Evolutionary conservation across 768 basidiomycete species (phyloP).

Genomic region (Kwoniella dendrophila): DNA sequence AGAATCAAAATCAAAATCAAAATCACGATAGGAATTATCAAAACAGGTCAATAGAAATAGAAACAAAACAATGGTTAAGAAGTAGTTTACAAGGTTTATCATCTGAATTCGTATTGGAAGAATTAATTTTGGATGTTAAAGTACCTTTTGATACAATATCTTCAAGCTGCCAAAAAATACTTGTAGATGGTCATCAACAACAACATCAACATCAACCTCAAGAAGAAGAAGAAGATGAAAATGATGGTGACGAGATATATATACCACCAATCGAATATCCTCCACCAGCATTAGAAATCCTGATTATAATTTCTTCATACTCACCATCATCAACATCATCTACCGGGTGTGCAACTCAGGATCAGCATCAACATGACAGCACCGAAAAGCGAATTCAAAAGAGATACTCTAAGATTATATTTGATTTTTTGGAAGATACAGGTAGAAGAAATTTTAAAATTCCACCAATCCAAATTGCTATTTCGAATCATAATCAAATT

Average conservation of each 20-base stretch:
- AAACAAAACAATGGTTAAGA: not conserved
- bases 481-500: not conserved
- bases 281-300: not conserved
- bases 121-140: not conserved
- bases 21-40: not conserved
- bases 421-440: constrained; percentile 2
- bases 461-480: not conserved
- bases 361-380: not conserved
- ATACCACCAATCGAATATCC: constrained; percentile 4
- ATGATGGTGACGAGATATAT: not conserved
- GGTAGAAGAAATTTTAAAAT: not conserved
- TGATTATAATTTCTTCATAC: not conserved
- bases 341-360: not conserved
- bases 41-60: too few species aligned
- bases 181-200: not conserved
- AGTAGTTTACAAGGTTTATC: not conserved
- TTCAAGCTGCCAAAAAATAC: not conserved
- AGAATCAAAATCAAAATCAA: too few species aligned
- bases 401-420: not conserved
- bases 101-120: not conserved
- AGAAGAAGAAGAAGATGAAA: not conserved
- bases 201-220: not conserved
- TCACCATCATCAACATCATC: not conserved
- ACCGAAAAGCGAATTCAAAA: not conserved
- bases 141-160: not conserved